Evolutionary conservation across 352 stramenopile genomes (phyloP).

Genomic region (Plasmopara viticola): DNA sequence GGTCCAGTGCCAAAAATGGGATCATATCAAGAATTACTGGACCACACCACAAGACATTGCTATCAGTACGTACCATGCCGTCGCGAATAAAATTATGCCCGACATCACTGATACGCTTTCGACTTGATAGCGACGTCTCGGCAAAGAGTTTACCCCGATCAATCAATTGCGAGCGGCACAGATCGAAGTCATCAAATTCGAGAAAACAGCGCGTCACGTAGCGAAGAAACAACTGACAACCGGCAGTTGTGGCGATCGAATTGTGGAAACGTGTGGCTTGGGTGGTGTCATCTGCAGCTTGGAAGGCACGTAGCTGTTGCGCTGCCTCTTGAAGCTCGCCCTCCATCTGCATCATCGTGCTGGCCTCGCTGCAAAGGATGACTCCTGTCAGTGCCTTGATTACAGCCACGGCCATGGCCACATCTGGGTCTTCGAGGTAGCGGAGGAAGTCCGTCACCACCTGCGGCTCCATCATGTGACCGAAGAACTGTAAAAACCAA

Average conservation of each 20-base stretch:
- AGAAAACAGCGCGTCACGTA: conserved; percentile 91
- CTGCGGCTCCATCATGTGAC: conserved; percentile 12
- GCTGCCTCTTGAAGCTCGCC: conserved; percentile 86
- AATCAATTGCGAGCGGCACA: conserved; percentile 88
- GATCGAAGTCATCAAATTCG: conserved; percentile 89
- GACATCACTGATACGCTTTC: conserved; percentile 90
- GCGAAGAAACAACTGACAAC: conserved; percentile 91
- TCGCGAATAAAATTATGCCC: conserved; percentile 94
- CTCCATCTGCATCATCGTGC: conserved; percentile 95
- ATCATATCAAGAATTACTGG: neutral
- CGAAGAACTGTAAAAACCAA: too few species aligned
- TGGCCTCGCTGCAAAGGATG: conserved; percentile 85
- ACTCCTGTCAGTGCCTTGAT: conserved; percentile 92
- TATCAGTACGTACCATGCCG: conserved; percentile 56
- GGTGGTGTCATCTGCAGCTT: conserved; percentile 33
- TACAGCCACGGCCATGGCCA: conserved; percentile 88
- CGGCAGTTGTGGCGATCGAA: conserved; percentile 86
- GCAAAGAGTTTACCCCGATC: conserved; percentile 91
- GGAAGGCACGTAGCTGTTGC: conserved; percentile 56
- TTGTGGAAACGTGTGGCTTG: conserved; percentile 56
- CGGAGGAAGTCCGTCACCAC: conserved; percentile 71
- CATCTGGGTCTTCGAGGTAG: conserved; percentile 66
- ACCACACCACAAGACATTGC: neutral
- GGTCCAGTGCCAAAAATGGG: neutral
- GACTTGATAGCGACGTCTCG: conserved; percentile 87